Evolutionary conservation across 1,284 basidiomycete genomes (phyloP).

Genomic region (Melampsora larici-populina): DNA sequence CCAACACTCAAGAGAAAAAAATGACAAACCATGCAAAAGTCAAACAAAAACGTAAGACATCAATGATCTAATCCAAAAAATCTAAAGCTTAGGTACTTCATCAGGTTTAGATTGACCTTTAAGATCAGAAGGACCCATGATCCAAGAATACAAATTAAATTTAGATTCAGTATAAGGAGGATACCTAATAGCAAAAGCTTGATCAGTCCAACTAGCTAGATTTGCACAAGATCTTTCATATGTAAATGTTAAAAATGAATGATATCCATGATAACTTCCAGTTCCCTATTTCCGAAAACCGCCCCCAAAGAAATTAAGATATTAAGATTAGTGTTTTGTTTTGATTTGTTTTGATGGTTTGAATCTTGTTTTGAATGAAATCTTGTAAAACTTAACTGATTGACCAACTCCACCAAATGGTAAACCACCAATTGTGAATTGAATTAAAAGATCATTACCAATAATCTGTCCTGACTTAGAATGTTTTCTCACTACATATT

Average conservation of each 20-base stretch:
- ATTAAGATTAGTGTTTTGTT: background rate
- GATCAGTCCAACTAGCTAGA: constrained; percentile 53
- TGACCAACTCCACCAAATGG: constrained; percentile 49
- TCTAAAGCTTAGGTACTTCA: background rate
- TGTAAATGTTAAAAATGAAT: constrained; percentile 54
- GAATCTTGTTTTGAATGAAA: constrained; percentile 1
- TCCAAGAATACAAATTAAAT: constrained; percentile 1
- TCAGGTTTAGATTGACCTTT: constrained; percentile 26
- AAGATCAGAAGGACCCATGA: constrained; percentile 15
- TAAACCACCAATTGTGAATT: constrained; percentile 48
- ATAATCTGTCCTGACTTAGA: constrained; percentile 45
- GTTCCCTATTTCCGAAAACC: constrained; percentile 45
- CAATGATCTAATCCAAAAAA: too few relatives aligned
- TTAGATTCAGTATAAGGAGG: constrained; percentile 52
- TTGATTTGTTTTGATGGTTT: background rate
- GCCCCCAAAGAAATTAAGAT: background rate
- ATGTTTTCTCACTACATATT: constrained; percentile 9
- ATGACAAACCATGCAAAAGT: too few relatives aligned
- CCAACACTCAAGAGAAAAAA: too few relatives aligned
- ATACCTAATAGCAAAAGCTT: constrained; percentile 53
- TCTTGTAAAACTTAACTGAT: constrained; percentile 44
- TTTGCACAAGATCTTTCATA: constrained; percentile 53
- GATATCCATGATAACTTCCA: constrained; percentile 52
- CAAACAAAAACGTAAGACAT: too few relatives aligned
- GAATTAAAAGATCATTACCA: constrained; percentile 52